Conservation (phyloP, 257 asterid genomes). For the Solanum virginianum region DNA sequence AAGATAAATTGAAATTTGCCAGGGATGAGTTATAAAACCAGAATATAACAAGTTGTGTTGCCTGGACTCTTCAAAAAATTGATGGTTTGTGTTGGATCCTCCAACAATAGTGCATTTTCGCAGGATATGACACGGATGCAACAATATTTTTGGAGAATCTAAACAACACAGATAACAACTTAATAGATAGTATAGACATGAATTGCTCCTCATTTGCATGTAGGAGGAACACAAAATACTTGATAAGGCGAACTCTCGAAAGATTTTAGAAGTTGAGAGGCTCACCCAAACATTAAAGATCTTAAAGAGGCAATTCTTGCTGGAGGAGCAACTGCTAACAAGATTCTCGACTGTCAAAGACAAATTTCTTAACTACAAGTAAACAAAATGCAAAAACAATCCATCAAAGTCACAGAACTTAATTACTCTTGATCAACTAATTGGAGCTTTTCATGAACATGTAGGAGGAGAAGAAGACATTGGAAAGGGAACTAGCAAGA, state of each 20-base stretch:
- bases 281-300: constrained; percentile 64
- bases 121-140: too few species aligned
- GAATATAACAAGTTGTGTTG: background rate
- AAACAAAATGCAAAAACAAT: background rate
- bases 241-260: constrained; percentile 59
- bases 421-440: background rate
- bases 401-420: background rate
- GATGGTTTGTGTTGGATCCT: too few species aligned
- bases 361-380: constrained; percentile 64
- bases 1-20: constrained; percentile 78
- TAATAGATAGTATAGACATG: background rate
- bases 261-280: constrained; percentile 64
- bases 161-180: background rate
- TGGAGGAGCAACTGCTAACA: constrained; percentile 77
- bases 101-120: too few species aligned
- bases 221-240: constrained; percentile 84
- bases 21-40: constrained; percentile 20
- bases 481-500: constrained; percentile 85
- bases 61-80: too few species aligned
- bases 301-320: constrained; percentile 88
- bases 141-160: background rate
- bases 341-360: constrained; percentile 32
- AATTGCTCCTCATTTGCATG: constrained; percentile 4
- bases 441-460: background rate
- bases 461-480: constrained; percentile 81